Percentiles rank a stretch among this genome's conserved stretches.
These are phyloP conservation scores for Penicillium daleae DNA, from an alignment of 495 filamentous ascomycete genomes.

Conservation along the genomic window DNA sequence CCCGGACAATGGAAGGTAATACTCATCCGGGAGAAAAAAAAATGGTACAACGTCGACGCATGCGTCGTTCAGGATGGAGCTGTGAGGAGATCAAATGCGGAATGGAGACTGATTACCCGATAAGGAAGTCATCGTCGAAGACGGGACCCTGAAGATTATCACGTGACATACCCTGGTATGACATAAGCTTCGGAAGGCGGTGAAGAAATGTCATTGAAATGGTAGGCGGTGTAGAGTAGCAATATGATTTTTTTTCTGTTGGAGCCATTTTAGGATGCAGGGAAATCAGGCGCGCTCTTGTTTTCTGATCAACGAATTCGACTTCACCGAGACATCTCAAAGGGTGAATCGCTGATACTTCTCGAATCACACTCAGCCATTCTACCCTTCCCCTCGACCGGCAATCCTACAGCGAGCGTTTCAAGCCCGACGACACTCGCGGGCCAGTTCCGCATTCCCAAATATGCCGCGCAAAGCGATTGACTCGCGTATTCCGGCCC, in stretches of 20 bases:
- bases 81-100: background rate
- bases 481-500: slow-evolving; percentile 92
- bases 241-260: slow-evolving; percentile 32
- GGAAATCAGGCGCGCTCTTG: slow-evolving; percentile 12
- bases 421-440: slow-evolving; percentile 17
- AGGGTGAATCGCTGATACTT: background rate
- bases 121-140: background rate
- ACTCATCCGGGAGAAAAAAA: too few relatives aligned
- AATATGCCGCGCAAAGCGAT: slow-evolving; percentile 62
- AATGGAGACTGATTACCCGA: slow-evolving; percentile 2
- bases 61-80: background rate
- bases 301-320: slow-evolving; percentile 16
- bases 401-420: slow-evolving; percentile 2
- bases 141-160: background rate
- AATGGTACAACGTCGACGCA: background rate
- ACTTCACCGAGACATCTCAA: slow-evolving; percentile 2
- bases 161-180: slow-evolving; percentile 2
- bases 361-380: background rate
- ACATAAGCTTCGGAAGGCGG: slow-evolving; percentile 14
- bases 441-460: slow-evolving; percentile 33
- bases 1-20: background rate
- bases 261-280: slow-evolving; percentile 19
- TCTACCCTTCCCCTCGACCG: slow-evolving; percentile 1
- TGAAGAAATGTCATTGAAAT: background rate
- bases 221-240: slow-evolving; percentile 19